phyloP scores from a whole-genome alignment of 2,329 filamentous ascomycete species.

The Emergomyces africanus region DNA sequence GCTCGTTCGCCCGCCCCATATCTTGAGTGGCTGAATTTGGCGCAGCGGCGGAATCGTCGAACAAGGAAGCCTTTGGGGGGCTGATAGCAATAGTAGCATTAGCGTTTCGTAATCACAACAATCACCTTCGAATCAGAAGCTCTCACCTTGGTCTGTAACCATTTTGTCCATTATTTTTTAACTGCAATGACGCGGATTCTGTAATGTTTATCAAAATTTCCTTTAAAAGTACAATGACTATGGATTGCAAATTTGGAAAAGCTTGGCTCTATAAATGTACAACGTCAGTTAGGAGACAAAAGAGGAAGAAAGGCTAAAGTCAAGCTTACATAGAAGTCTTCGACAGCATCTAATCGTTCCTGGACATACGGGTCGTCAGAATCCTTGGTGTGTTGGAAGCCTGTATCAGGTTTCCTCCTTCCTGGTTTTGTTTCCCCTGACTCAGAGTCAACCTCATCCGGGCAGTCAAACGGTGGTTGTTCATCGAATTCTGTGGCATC shows the following conservation, averaged over 20 bases:
- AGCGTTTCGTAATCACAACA: background rate
- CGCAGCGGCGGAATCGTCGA: background rate
- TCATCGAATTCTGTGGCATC: slow-evolving; percentile 38
- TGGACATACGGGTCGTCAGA: slow-evolving; percentile 28
- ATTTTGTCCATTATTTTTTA: slow-evolving; percentile 33
- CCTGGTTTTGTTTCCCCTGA: slow-evolving; percentile 6
- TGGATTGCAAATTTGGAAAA: slow-evolving; percentile 76
- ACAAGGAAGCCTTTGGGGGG: background rate
- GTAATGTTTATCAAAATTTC: slow-evolving; percentile 80
- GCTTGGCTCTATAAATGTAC: slow-evolving; percentile 46
- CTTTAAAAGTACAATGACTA: slow-evolving; percentile 86
- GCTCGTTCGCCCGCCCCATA: background rate
- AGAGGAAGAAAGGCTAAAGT: background rate
- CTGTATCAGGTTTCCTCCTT: slow-evolving; percentile 7
- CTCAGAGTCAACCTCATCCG: slow-evolving; percentile 9
- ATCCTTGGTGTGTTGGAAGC: slow-evolving; percentile 13
- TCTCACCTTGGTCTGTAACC: slow-evolving; percentile 35
- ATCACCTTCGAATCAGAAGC: slow-evolving; percentile 14
- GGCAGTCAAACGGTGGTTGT: slow-evolving; percentile 26
- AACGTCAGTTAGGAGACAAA: background rate
- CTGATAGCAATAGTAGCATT: background rate
- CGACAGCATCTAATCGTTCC: slow-evolving; percentile 57
- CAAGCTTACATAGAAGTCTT: slow-evolving; percentile 67
- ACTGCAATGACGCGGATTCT: slow-evolving; percentile 56
- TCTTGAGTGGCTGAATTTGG: background rate